Evolutionary conservation across 371 early-diverging fungal species (phyloP).

Genomic region (Zopfochytrium polystomum): DNA sequence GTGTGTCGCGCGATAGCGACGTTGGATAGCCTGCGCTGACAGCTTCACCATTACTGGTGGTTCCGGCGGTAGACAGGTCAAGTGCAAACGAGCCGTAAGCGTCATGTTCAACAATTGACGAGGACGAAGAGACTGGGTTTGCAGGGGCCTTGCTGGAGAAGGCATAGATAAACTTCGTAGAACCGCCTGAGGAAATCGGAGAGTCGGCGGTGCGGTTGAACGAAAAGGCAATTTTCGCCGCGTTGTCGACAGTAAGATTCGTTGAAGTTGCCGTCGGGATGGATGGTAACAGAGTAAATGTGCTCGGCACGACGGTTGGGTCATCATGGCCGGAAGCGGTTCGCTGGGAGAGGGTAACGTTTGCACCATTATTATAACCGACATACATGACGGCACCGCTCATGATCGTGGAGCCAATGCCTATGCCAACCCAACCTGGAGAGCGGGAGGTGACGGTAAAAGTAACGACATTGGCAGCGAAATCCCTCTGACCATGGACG

Average conservation of each 20-base stretch:
- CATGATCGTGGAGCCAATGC: conserved; percentile 28
- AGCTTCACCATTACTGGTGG: no score
- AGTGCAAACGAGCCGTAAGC: conserved; percentile 18
- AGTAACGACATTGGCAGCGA: conserved; percentile 2
- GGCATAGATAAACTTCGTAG: conserved; percentile 25
- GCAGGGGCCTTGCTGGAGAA: not conserved
- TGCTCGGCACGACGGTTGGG: conserved; percentile 2
- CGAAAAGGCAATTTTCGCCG: conserved; percentile 6
- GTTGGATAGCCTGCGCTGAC: conserved; percentile 1
- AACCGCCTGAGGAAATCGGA: conserved; percentile 2
- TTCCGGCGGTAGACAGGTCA: conserved; percentile 16
- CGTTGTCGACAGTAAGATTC: not conserved
- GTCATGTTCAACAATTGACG: conserved; percentile 10
- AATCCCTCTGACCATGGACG: conserved; percentile 10
- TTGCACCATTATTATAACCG: conserved; percentile 17
- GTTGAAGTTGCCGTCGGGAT: conserved; percentile 3
- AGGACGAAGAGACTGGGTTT: not conserved
- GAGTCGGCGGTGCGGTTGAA: conserved; percentile 8
- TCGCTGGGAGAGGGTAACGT: conserved; percentile 11
- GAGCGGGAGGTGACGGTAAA: conserved; percentile 11
- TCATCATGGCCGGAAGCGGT: conserved; percentile 5
- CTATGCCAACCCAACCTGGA: conserved; percentile 22
- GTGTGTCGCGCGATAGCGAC: not conserved
- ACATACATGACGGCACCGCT: conserved; percentile 22
- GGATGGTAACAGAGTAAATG: not conserved